phyloP scores from a whole-genome alignment of 768 basidiomycete species.

The Trametes maxima region DNA sequence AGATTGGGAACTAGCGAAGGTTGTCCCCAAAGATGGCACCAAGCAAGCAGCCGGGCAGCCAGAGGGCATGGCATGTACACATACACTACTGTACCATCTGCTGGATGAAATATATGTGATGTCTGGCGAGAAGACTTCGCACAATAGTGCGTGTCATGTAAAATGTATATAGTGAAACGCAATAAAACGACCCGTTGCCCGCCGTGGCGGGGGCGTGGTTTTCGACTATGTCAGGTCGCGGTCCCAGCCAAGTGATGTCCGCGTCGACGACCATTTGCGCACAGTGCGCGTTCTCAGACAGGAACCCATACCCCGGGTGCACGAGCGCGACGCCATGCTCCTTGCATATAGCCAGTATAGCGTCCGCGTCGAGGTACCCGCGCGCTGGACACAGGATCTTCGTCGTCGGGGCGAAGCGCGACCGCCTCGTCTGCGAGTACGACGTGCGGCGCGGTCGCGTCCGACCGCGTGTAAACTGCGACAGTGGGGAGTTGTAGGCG shows the following conservation, averaged over 20 bases:
- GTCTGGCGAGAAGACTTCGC: too few species aligned
- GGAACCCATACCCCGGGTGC: slow-evolving; percentile 67
- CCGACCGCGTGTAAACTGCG: slow-evolving; percentile 61
- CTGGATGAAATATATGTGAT: too few species aligned
- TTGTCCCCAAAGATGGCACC: too few species aligned
- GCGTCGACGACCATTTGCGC: slow-evolving; percentile 46
- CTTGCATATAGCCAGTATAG: slow-evolving; percentile 47
- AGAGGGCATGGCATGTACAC: too few species aligned
- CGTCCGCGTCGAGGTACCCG: slow-evolving; percentile 43
- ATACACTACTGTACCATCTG: too few species aligned
- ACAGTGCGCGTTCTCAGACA: slow-evolving; percentile 65
- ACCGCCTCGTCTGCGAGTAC: slow-evolving; percentile 53
- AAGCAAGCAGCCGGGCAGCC: too few species aligned
- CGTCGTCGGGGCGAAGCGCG: slow-evolving; percentile 35
- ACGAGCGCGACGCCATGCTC: slow-evolving; percentile 49
- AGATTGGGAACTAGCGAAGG: too few species aligned
- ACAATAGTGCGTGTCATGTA: too few species aligned
- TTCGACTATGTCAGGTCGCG: slow-evolving; percentile 49
- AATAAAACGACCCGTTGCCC: too few species aligned
- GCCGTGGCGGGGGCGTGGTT: too few species aligned
- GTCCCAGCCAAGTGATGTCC: slow-evolving; percentile 62
- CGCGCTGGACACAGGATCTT: slow-evolving; percentile 39
- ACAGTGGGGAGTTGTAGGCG: slow-evolving; percentile 53
- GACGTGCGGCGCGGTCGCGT: slow-evolving; percentile 61
- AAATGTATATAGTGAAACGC: too few species aligned